These are phyloP conservation scores for Ramichloridium luteum DNA, from an alignment of 2,329 filamentous ascomycete species.

Conservation along the genomic window DNA sequence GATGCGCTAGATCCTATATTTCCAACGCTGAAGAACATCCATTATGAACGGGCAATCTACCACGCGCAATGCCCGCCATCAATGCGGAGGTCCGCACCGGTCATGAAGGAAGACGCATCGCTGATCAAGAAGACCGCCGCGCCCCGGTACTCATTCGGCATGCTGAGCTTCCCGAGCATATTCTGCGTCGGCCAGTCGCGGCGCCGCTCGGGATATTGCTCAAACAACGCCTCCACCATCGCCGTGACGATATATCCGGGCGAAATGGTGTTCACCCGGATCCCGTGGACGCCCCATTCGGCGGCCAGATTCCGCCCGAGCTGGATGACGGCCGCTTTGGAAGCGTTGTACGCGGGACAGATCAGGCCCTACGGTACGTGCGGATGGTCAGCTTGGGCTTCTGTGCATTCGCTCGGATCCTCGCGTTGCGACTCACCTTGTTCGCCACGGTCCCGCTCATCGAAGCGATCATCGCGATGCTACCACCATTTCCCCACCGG, in stretches of 20 bases:
- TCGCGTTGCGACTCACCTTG: constrained; percentile 37
- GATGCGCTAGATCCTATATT: too few relatives aligned
- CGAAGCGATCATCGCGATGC: constrained; percentile 50
- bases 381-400: too few relatives aligned
- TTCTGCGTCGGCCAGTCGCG: constrained; percentile 71
- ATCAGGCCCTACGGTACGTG: constrained; percentile 54
- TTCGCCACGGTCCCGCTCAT: constrained; percentile 52
- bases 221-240: constrained; percentile 74
- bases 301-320: constrained; percentile 56
- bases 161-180: constrained; percentile 50
- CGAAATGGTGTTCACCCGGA: constrained; percentile 70
- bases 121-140: constrained; percentile 29
- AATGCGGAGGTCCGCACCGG: constrained; percentile 41
- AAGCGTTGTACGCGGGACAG: constrained; percentile 63
- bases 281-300: constrained; percentile 61
- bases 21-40: constrained; percentile 5
- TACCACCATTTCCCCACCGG: constrained; percentile 45
- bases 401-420: too few relatives aligned
- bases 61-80: constrained; percentile 44
- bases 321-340: constrained; percentile 62
- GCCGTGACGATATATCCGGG: constrained; percentile 70
- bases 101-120: constrained; percentile 42
- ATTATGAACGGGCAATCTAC: constrained; percentile 28
- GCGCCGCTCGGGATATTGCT: constrained; percentile 54
- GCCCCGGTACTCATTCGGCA: constrained; percentile 27